Conservation (phyloP, 805 yeast species). For the Suhomyces sp. region DNA sequence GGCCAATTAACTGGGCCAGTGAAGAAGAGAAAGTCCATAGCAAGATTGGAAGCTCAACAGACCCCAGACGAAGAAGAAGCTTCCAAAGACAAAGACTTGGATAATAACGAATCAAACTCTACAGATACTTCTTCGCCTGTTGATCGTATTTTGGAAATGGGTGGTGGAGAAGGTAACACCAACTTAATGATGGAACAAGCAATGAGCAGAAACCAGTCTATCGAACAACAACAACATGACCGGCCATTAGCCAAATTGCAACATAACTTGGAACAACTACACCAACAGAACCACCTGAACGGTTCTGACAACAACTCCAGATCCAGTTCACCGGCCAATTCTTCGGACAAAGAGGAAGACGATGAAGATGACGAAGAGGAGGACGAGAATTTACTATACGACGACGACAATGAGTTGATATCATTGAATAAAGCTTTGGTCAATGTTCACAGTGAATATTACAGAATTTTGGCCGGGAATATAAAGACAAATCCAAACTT, state of each 20-base stretch:
- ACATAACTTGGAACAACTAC: constrained; percentile 59
- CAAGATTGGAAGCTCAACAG: constrained; percentile 47
- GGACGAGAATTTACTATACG: constrained; percentile 57
- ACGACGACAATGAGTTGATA: constrained; percentile 76
- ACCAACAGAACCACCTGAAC: constrained; percentile 27
- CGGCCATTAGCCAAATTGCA: constrained; percentile 84
- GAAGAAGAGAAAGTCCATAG: constrained; percentile 56
- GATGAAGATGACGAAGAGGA: constrained; percentile 25
- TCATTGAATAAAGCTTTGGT: constrained; percentile 60
- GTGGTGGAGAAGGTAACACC: constrained; percentile 50
- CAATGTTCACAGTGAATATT: constrained; percentile 67
- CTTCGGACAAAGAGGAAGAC: constrained; percentile 23
- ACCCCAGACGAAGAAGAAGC: constrained; percentile 13
- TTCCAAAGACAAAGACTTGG: constrained; percentile 7
- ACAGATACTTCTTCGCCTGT: constrained; percentile 38
- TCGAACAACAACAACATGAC: constrained; percentile 78
- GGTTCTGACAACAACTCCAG: constrained; percentile 16
- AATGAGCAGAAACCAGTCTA: constrained; percentile 60
- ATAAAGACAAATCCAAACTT: constrained; percentile 8
- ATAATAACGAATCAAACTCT: constrained; percentile 2
- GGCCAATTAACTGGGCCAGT: constrained; percentile 58
- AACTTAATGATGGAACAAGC: constrained; percentile 54
- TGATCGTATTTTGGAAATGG: constrained; percentile 46
- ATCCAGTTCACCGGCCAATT: constrained; percentile 11
- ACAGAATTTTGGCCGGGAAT: constrained; percentile 41